Evolutionary conservation across 345 rosid genomes (phyloP).

Genomic region (Salix brachista): DNA sequence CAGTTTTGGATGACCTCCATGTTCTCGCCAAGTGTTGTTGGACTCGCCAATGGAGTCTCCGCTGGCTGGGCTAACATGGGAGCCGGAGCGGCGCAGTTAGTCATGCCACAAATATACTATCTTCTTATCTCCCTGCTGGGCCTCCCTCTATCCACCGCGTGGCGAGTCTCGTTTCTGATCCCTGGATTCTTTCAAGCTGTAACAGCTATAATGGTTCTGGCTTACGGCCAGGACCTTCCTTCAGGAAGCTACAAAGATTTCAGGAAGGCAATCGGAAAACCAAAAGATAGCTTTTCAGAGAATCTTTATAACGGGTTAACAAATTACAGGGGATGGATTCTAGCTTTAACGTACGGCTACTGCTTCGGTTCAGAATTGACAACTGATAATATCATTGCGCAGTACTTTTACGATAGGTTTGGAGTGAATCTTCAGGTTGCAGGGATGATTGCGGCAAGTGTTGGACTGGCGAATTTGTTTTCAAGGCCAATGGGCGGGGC

Average conservation of each 20-base stretch:
- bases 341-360: constrained; percentile 55
- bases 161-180: constrained; percentile 59
- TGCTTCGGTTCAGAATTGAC: constrained; percentile 76
- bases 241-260: constrained; percentile 26
- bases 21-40: constrained; percentile 68
- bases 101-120: constrained; percentile 61
- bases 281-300: constrained; percentile 25
- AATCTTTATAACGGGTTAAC: constrained; percentile 47
- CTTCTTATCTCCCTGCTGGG: constrained; percentile 7
- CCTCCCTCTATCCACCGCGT: constrained; percentile 37
- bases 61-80: constrained; percentile 87
- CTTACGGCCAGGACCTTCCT: constrained; percentile 64
- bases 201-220: constrained; percentile 48
- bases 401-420: constrained; percentile 68
- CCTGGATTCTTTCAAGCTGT: constrained; percentile 56
- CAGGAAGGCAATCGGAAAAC: not conserved
- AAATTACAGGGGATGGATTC: constrained; percentile 79
- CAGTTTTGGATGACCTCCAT: constrained; percentile 94
- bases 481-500: constrained; percentile 76
- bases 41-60: constrained; percentile 68
- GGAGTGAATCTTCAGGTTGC: constrained; percentile 58
- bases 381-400: constrained; percentile 63
- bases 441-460: constrained; percentile 66
- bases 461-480: constrained; percentile 54
- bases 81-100: constrained; percentile 63